phyloP scores from a whole-genome alignment of 257 asterid species.

The Solanum appendiculatum region DNA sequence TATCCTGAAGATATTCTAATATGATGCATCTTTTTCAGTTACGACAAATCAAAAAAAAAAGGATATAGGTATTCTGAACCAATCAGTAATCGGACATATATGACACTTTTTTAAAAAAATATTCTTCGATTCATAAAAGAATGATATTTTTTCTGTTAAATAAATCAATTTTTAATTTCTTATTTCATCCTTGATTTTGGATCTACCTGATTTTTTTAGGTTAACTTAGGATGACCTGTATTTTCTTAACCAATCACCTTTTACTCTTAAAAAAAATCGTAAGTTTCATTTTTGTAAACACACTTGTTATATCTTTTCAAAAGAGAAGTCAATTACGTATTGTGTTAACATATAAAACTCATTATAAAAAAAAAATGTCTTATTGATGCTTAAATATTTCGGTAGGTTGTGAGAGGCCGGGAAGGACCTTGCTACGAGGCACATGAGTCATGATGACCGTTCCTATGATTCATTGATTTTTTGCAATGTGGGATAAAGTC shows the following conservation, averaged over 20 bases:
- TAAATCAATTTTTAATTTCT: no score
- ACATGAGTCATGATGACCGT: neutral
- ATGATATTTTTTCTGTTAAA: neutral
- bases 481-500: neutral
- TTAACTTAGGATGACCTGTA: neutral
- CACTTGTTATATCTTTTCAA: neutral
- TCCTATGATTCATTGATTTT: neutral
- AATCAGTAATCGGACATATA: neutral
- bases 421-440: neutral
- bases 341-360: neutral
- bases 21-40: no score
- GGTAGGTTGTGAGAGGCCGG: neutral
- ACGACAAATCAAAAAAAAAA: no score
- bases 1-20: no score
- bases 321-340: neutral
- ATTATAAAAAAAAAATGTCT: neutral
- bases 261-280: neutral
- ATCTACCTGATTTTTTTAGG: neutral
- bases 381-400: neutral
- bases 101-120: neutral
- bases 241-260: neutral
- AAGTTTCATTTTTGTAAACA: neutral
- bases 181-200: neutral
- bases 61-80: no score
- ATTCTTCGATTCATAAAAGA: neutral